Percentiles rank a stretch among this genome's conserved stretches.
These are phyloP conservation scores for Citeromyces hawaiiensis DNA, from an alignment of 1,139 yeast genomes.

Conservation along the genomic window DNA sequence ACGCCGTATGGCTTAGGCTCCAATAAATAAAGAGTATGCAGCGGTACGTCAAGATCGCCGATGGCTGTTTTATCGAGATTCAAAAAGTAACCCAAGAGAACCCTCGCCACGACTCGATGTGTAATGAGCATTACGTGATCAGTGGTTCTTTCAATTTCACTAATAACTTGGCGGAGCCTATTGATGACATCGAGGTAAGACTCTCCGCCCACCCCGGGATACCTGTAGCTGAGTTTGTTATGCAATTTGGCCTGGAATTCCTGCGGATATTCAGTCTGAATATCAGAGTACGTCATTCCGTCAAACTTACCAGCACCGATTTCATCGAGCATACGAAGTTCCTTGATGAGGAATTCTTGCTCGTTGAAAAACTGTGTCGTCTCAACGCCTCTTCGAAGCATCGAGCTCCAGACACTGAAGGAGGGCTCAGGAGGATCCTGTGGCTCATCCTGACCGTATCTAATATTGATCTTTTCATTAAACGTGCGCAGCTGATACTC, in stretches of 20 bases:
- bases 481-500: conserved; percentile 33
- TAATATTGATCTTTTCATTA: conserved; percentile 8
- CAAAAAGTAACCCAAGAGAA: conserved; percentile 77
- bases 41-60: conserved; percentile 84
- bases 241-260: conserved; percentile 68
- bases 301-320: conserved; percentile 87
- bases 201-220: conserved; percentile 98
- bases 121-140: conserved; percentile 76
- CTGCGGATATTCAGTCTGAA: conserved; percentile 53
- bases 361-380: conserved; percentile 68
- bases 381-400: conserved; percentile 67
- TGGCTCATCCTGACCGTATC: conserved; percentile 9
- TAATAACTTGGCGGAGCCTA: conserved; percentile 77
- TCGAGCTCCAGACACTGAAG: conserved; percentile 89
- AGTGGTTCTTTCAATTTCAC: conserved; percentile 84
- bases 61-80: conserved; percentile 73
- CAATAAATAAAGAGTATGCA: conserved; percentile 78
- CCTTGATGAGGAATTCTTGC: conserved; percentile 64
- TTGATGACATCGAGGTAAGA: conserved; percentile 88
- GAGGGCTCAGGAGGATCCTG: conserved; percentile 15
- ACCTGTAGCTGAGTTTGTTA: conserved; percentile 72
- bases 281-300: conserved; percentile 82
- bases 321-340: conserved; percentile 89
- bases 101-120: conserved; percentile 85
- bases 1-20: conserved; percentile 95